Base-by-base conservation (phyloP, 164 flowering plant genomes). In the Berberis vulgaris region DNA sequence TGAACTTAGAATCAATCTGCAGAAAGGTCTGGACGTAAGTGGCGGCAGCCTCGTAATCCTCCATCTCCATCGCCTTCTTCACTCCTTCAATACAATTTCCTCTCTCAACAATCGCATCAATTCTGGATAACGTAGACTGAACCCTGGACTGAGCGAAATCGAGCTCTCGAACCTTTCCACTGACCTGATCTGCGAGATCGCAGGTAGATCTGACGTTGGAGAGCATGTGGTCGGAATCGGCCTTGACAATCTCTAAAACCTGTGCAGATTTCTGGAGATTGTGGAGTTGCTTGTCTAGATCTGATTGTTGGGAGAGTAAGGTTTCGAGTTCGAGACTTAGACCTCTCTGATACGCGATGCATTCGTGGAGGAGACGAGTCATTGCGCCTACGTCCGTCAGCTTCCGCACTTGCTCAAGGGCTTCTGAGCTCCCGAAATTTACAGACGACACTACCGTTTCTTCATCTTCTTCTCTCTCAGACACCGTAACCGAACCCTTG, bases 291-390 rank as follows among this genome's bases (percentile, higher is more conserved):
- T 72, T 73, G 62, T 92, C 98, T 47, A 92, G 84, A 66, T 89
- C 88, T 26, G 84, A 44, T 52, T 90, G 85, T 45, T 80, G 87
- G 13, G 91, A 77, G 64, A 89, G 91, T 60, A 87, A 77, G 67
- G 54, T 70, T 64, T 86, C 88, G 61, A 92, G 90, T n/a, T 81
- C 76, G 49, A 80, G 72, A 68, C 89, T 94, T 41, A 92, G 83
- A 68, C 77, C 73, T 11, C 97, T 81, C 69, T 92, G 98, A 82
- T 92, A 82, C 4, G 97, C 96, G n/a, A 92, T 86, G 84, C 96
- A 88, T 72, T 89, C 94, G 65, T 92, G 98, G 71, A 89, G 98
- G 70, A 86, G 86, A 1, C 98, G 92, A 12, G 98, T 89, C 93
- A 92, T 89, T 57, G 93, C 79, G 10, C 94, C 96, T 2, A 92